These are phyloP conservation scores for Hypoxylon sp. DNA, from an alignment of 2,329 filamentous ascomycete genomes.

Conservation along the genomic window DNA sequence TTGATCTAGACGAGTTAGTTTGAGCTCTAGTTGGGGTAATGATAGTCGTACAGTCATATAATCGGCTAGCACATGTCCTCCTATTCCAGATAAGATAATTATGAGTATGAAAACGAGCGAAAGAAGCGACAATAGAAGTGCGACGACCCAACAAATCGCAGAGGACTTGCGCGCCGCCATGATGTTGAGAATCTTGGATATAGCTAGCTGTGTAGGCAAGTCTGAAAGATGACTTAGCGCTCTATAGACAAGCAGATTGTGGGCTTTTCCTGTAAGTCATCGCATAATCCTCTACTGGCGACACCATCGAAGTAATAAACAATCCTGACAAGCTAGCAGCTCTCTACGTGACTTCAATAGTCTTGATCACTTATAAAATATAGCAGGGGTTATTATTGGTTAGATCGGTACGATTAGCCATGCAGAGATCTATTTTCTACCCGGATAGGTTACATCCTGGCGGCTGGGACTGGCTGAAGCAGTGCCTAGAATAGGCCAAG, in stretches of 20 bases:
- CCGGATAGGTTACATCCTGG: constrained; percentile 29
- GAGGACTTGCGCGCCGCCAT: constrained; percentile 35
- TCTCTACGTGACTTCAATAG: background rate
- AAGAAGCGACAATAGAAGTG: constrained; percentile 47
- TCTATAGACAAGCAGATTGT: background rate
- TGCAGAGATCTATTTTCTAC: constrained; percentile 29
- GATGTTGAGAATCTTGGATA: constrained; percentile 8
- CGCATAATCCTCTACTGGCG: background rate
- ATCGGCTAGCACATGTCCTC: constrained; percentile 49
- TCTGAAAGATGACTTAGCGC: background rate
- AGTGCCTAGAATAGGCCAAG: constrained; percentile 13
- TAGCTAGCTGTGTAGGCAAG: background rate
- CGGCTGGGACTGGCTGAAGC: constrained; percentile 7
- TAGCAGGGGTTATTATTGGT: constrained; percentile 12
- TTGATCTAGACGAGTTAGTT: constrained; percentile 50
- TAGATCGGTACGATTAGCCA: constrained; percentile 6
- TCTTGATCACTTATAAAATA: background rate
- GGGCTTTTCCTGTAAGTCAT: constrained; percentile 13
- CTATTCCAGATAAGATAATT: constrained; percentile 53
- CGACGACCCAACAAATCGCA: constrained; percentile 33
- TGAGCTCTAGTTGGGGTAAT: constrained; percentile 3
- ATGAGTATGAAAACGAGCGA: constrained; percentile 50
- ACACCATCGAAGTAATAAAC: constrained; percentile 21
- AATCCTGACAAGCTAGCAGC: background rate
- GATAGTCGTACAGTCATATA: constrained; percentile 55